Conservation (phyloP, 495 filamentous ascomycete species). For the Filosporella fistucella region DNA sequence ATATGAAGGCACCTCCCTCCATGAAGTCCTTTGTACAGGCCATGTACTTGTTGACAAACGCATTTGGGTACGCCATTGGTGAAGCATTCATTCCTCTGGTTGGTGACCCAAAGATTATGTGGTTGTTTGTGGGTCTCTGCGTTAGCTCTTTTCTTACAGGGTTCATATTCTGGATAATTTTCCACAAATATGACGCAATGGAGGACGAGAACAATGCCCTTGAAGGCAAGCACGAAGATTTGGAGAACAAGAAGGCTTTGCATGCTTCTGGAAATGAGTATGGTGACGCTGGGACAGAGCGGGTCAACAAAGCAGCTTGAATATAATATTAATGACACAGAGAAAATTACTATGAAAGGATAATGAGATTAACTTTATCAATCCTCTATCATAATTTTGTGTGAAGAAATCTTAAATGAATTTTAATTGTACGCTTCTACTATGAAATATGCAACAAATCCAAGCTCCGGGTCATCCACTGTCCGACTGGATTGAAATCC, state of each 20-base stretch:
- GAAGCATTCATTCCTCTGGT: conserved; percentile 62
- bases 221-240: neutral
- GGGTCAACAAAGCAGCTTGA: too few species aligned
- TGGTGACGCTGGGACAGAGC: too few species aligned
- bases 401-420: too few species aligned
- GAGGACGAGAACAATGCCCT: conserved; percentile 57
- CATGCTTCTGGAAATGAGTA: too few species aligned
- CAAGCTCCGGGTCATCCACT: too few species aligned
- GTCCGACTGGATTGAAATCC: too few species aligned
- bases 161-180: conserved; percentile 56
- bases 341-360: too few species aligned
- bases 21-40: conserved; percentile 74
- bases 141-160: conserved; percentile 53
- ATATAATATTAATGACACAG: too few species aligned
- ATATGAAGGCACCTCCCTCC: conserved; percentile 71
- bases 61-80: conserved; percentile 63
- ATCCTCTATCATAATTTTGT: too few species aligned
- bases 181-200: conserved; percentile 50
- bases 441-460: too few species aligned
- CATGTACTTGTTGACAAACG: conserved; percentile 63
- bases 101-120: conserved; percentile 62
- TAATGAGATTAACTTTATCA: too few species aligned
- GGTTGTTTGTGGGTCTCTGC: conserved; percentile 60
- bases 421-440: too few species aligned
- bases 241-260: neutral